A percentile compares a stretch with the other conserved stretches of the same genome.
phyloP scores from a whole-genome alignment of 2,329 filamentous ascomycete genomes.

The Fusarium nematophilum region DNA sequence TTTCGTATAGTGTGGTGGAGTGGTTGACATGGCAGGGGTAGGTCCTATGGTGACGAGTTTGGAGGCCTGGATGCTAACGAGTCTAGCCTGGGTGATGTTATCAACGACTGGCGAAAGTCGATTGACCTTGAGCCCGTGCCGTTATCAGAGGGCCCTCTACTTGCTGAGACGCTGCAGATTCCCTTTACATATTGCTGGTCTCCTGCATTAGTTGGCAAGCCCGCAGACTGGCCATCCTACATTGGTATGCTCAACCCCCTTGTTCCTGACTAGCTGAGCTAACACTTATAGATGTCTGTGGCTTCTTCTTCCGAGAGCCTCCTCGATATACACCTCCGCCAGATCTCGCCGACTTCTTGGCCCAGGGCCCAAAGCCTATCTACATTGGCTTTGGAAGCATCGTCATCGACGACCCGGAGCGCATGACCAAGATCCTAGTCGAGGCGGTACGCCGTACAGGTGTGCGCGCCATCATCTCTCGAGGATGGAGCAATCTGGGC shows the following conservation, averaged over 20 bases:
- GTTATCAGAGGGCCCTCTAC: conserved; percentile 74
- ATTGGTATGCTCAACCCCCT: conserved; percentile 58
- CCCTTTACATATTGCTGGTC: conserved; percentile 87
- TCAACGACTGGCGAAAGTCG: conserved; percentile 31
- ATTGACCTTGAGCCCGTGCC: conserved; percentile 28
- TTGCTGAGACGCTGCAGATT: conserved; percentile 73
- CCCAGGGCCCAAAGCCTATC: conserved; percentile 67
- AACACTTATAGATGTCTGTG: conserved; percentile 57
- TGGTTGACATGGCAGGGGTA: conserved; percentile 81
- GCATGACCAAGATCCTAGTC: conserved; percentile 74
- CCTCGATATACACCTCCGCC: conserved; percentile 65
- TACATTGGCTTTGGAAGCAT: conserved; percentile 82
- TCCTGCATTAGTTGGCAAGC: conserved; percentile 73
- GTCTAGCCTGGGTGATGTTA: conserved; percentile 32
- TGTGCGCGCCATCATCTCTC: conserved; percentile 74
- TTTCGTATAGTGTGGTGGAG: conserved; percentile 78
- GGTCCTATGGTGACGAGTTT: neutral
- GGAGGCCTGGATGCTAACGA: neutral
- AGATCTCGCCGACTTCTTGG: conserved; percentile 67
- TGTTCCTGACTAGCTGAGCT: neutral
- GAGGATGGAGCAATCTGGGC: conserved; percentile 77
- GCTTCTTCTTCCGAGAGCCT: conserved; percentile 72
- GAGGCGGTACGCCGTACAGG: conserved; percentile 71
- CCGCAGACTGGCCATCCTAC: conserved; percentile 71
- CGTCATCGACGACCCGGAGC: conserved; percentile 74